These are phyloP conservation scores for Neonectria hederae DNA, from an alignment of 2,329 filamentous ascomycete genomes.

Conservation along the genomic window DNA sequence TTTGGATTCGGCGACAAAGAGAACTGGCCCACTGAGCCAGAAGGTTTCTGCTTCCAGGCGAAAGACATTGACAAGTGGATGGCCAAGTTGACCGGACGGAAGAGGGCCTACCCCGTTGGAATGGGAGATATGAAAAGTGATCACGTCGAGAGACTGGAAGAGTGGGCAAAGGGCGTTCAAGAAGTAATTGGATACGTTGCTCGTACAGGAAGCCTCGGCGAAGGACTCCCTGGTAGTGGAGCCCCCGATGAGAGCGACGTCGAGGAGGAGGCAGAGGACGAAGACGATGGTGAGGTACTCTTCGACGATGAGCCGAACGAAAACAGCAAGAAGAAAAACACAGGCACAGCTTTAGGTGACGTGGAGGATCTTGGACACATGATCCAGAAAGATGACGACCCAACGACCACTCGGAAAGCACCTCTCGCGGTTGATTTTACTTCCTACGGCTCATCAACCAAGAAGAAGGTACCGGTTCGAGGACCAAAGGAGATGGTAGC, in stretches of 20 bases:
- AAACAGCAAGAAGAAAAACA: slow-evolving; percentile 53
- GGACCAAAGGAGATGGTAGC: slow-evolving; percentile 92
- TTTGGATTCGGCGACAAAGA: slow-evolving; percentile 94
- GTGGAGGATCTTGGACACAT: slow-evolving; percentile 84
- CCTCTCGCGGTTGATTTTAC: slow-evolving; percentile 89
- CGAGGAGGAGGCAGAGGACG: slow-evolving; percentile 70
- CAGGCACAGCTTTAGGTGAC: slow-evolving; percentile 69
- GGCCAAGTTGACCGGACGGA: slow-evolving; percentile 89
- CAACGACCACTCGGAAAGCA: slow-evolving; percentile 42
- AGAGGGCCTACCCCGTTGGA: slow-evolving; percentile 88
- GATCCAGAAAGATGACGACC: slow-evolving; percentile 57
- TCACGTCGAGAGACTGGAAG: slow-evolving; percentile 70
- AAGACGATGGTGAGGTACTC: slow-evolving; percentile 63
- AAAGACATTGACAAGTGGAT: slow-evolving; percentile 94
- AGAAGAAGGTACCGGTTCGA: slow-evolving; percentile 53
- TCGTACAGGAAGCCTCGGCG: slow-evolving; percentile 66
- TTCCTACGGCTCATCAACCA: slow-evolving; percentile 67
- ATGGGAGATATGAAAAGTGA: slow-evolving; percentile 88
- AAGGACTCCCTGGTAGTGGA: slow-evolving; percentile 80
- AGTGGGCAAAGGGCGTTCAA: slow-evolving; percentile 81
- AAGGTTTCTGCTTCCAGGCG: slow-evolving; percentile 93
- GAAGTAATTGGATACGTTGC: slow-evolving; percentile 74
- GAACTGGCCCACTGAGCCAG: slow-evolving; percentile 89
- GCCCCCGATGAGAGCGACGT: slow-evolving; percentile 86
- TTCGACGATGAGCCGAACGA: slow-evolving; percentile 51